Evolutionary conservation across 176 grass and related monocot species (phyloP).

Genomic region (Raddia distichophylla): DNA sequence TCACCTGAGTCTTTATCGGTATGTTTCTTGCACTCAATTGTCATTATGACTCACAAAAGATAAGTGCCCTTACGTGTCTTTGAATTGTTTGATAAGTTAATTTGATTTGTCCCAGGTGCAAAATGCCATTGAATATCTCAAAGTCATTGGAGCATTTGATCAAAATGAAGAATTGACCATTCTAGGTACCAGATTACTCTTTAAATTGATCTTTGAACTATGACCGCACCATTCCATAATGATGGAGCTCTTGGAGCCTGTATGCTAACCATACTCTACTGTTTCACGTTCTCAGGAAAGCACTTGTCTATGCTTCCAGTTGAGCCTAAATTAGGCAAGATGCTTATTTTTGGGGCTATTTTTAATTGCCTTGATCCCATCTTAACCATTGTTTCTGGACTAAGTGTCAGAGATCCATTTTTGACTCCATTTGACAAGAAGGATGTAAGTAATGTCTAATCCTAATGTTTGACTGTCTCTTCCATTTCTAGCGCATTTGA

Average conservation of each 20-base stretch:
- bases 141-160: slow-evolving; percentile 95
- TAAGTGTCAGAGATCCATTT: slow-evolving; percentile 95
- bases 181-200: slow-evolving; percentile 57
- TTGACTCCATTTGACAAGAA: slow-evolving; percentile 98
- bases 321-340: slow-evolving; percentile 96
- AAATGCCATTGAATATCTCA: slow-evolving; percentile 98
- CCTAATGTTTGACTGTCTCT: slow-evolving; percentile 7
- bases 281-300: slow-evolving; percentile 63
- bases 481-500: background rate
- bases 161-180: slow-evolving; percentile 91
- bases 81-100: slow-evolving; percentile 34
- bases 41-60: background rate
- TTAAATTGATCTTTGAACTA: slow-evolving; percentile 35
- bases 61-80: background rate
- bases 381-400: slow-evolving; percentile 91
- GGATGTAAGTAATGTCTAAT: slow-evolving; percentile 67
- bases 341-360: slow-evolving; percentile 97
- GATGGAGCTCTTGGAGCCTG: slow-evolving; percentile 23
- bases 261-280: slow-evolving; percentile 28
- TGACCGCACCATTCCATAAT: background rate
- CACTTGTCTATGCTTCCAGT: slow-evolving; percentile 97
- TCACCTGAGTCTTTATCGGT: slow-evolving; percentile 96
- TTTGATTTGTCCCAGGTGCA: slow-evolving; percentile 66
- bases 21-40: slow-evolving; percentile 24
- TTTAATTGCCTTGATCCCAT: slow-evolving; percentile 96